phyloP scores from a whole-genome alignment of 768 basidiomycete genomes.

The Clitopilus passeckerianus region DNA sequence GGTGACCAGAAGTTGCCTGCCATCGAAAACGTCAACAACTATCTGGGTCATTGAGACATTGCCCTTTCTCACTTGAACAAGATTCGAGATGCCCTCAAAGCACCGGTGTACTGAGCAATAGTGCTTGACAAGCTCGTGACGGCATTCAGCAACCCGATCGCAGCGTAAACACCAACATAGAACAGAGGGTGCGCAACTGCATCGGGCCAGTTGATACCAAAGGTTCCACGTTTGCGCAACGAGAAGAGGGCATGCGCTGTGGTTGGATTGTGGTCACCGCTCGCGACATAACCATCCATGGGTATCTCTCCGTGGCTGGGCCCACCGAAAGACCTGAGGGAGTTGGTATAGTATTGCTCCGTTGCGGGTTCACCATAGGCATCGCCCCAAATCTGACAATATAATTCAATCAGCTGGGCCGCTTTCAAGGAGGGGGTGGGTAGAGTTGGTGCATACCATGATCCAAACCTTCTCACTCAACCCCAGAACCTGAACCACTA shows the following conservation, averaged over 20 bases:
- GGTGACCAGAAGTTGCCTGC: constrained; percentile 51
- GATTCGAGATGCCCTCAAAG: constrained; percentile 40
- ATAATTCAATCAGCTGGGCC: neutral
- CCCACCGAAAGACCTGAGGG: constrained; percentile 29
- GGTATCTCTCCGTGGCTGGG: constrained; percentile 3
- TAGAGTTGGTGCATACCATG: constrained; percentile 35
- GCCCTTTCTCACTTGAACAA: constrained; percentile 31
- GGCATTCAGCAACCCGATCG: constrained; percentile 48
- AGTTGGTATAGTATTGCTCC: constrained; percentile 17
- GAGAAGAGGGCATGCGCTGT: constrained; percentile 19
- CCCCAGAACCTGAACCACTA: constrained; percentile 47
- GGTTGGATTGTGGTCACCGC: neutral
- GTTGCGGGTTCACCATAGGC: constrained; percentile 36
- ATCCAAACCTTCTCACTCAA: constrained; percentile 72
- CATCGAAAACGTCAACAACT: constrained; percentile 25
- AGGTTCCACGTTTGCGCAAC: constrained; percentile 7
- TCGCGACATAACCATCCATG: neutral
- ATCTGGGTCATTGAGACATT: neutral
- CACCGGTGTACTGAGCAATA: constrained; percentile 58
- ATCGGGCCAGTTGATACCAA: constrained; percentile 35
- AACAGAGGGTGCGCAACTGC: constrained; percentile 62
- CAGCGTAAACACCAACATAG: constrained; percentile 65
- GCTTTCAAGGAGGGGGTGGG: neutral
- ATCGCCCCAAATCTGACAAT: constrained; percentile 72
- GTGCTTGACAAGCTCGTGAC: constrained; percentile 40